Percentiles rank a stretch among this genome's conserved stretches.
phyloP scores from a whole-genome alignment of 2,329 filamentous ascomycete species.

The Davidsoniella eucalypti region DNA sequence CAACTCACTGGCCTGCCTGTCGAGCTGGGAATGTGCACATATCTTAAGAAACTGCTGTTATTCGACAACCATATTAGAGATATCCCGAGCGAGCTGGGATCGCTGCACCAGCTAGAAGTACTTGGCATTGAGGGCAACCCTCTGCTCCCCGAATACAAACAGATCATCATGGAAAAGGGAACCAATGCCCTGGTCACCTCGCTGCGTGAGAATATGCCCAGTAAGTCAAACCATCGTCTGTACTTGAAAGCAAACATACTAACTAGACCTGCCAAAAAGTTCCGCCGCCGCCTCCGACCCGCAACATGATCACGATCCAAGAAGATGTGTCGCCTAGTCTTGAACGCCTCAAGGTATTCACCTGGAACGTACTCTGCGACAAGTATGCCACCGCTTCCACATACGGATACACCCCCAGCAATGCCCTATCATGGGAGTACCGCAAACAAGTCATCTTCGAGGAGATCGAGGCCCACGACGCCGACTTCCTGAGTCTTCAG shows the following conservation, averaged over 20 bases:
- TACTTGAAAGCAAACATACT: conserved; percentile 7
- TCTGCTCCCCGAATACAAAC: conserved; percentile 57
- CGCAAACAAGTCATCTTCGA: conserved; percentile 67
- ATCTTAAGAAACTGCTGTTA: conserved; percentile 66
- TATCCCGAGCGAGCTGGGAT: conserved; percentile 75
- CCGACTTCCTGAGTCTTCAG: conserved; percentile 84
- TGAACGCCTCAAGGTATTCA: conserved; percentile 70
- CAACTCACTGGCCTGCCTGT: conserved; percentile 65
- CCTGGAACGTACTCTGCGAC: conserved; percentile 92
- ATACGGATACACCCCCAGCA: conserved; percentile 80
- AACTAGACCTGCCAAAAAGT: conserved; percentile 30
- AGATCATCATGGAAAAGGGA: conserved; percentile 71
- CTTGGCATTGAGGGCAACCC: conserved; percentile 89
- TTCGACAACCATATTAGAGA: conserved; percentile 81
- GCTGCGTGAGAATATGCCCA: conserved; percentile 67
- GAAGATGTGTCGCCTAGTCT: conserved; percentile 41
- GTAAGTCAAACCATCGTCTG: conserved; percentile 35
- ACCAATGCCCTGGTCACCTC: conserved; percentile 71
- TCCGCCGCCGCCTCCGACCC: conserved; percentile 57
- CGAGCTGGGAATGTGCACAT: conserved; percentile 94
- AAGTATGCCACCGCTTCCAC: conserved; percentile 71
- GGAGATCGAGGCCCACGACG: conserved; percentile 61
- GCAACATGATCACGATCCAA: conserved; percentile 65
- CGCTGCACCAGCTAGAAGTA: conserved; percentile 72
- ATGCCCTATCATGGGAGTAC: conserved; percentile 73